Evolutionary conservation across 192 early-diverging fungal species (phyloP).

Genomic region (Coemansia sp.): DNA sequence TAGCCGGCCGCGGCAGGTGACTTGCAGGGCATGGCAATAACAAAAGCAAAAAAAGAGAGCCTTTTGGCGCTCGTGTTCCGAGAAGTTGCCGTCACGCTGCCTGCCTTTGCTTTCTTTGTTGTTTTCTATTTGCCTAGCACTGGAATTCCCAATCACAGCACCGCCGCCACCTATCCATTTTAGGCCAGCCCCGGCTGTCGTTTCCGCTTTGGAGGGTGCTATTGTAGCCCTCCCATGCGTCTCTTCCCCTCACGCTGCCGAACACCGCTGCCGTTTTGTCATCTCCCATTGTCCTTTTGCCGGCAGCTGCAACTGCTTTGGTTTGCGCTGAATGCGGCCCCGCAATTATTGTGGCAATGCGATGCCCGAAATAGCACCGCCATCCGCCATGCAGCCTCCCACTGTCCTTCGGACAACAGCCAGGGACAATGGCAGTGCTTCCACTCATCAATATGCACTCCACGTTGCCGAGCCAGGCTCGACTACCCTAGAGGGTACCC

Average conservation of each 20-base stretch:
- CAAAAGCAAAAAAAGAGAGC: slow-evolving; percentile 18
- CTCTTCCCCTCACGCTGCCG: slow-evolving; percentile 2
- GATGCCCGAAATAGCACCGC: not conserved
- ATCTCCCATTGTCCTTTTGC: slow-evolving; percentile 1
- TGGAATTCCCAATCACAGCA: slow-evolving; percentile 4
- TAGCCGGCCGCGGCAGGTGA: slow-evolving; percentile 24
- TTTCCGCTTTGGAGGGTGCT: slow-evolving; percentile 1
- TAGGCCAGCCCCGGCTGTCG: not conserved
- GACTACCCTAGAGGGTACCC: not conserved
- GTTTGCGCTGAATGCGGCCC: not conserved
- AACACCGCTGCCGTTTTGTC: slow-evolving; percentile 7
- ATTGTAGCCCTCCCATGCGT: slow-evolving; percentile 1
- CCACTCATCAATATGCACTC: not conserved
- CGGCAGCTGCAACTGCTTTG: not conserved
- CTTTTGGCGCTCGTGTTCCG: slow-evolving; percentile 36
- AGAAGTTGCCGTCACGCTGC: slow-evolving; percentile 47
- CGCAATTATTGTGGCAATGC: slow-evolving; percentile 7
- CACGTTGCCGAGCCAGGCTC: not conserved
- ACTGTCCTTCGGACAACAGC: not conserved
- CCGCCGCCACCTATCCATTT: not conserved
- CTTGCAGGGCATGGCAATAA: slow-evolving; percentile 18
- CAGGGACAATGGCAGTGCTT: not conserved
- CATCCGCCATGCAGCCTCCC: slow-evolving; percentile 2
- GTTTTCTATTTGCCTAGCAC: not conserved
- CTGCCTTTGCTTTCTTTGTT: not conserved